phyloP scores from a whole-genome alignment of 768 basidiomycete species.

The Steccherinum ochraceum region DNA sequence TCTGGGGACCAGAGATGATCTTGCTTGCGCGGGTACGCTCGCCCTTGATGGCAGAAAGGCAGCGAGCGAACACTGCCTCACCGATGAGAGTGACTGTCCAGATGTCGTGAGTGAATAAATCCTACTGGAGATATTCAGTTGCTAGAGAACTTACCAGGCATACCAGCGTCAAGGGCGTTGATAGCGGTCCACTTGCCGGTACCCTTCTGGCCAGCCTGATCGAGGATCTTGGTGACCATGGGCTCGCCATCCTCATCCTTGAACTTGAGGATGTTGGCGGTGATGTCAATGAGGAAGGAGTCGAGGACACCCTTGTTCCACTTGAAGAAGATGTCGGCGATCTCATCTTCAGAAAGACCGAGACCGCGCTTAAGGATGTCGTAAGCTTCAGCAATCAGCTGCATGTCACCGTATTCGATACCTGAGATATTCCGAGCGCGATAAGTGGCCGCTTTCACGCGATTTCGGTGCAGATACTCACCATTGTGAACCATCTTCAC shows the following conservation, averaged over 20 bases:
- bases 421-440: too few species aligned
- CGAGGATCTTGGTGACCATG: conserved; percentile 90
- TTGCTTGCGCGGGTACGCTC: conserved; percentile 94
- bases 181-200: conserved; percentile 99
- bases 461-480: conserved; percentile 26
- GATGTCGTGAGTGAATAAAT: conserved; percentile 8
- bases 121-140: conserved; percentile 1
- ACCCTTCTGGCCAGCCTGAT: conserved; percentile 97
- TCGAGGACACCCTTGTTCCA: conserved; percentile 99
- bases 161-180: conserved; percentile 89
- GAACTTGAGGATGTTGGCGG: conserved; percentile 93
- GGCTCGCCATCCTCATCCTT: conserved; percentile 93
- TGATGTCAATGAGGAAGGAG: conserved; percentile 99
- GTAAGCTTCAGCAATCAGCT: conserved; percentile 97
- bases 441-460: too few species aligned
- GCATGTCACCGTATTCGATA: conserved; percentile 99
- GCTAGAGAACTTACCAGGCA: conserved; percentile 50
- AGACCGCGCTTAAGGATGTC: conserved; percentile 98
- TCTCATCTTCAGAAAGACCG: conserved; percentile 79
- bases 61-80: conserved; percentile 98
- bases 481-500: conserved; percentile 99
- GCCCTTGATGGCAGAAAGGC: conserved; percentile 93
- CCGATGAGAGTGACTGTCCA: conserved; percentile 92
- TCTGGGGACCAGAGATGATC: conserved; percentile 82
- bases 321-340: conserved; percentile 86